A percentile compares a stretch with the other conserved stretches of the same genome.
Conservation (phyloP, 768 basidiomycete species). For the Favolaschia claudopus region DNA sequence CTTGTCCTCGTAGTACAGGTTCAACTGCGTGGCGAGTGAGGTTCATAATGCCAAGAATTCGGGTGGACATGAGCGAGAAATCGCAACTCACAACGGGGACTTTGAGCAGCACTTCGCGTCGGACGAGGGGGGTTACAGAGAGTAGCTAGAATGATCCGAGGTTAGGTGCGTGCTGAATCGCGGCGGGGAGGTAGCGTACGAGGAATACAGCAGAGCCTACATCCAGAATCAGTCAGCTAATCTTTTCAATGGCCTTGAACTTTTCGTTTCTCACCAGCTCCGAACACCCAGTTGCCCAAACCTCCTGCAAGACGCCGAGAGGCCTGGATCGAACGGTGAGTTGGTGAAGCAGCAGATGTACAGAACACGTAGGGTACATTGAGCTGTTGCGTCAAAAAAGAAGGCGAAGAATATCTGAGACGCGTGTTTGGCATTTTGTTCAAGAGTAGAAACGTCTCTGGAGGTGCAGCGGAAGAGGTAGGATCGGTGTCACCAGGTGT, state of each 20-base stretch:
- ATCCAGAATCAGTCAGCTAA: too few species aligned
- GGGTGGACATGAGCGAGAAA: background rate
- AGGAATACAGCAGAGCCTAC: conserved; percentile 74
- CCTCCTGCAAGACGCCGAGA: conserved; percentile 66
- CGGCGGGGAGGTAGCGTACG: conserved; percentile 51
- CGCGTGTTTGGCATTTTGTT: background rate
- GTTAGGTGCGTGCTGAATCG: conserved; percentile 2
- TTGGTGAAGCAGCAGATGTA: background rate
- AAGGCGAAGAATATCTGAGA: background rate
- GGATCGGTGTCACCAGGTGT: too few species aligned
- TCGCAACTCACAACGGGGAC: conserved; percentile 70
- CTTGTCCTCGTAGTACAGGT: conserved; percentile 78
- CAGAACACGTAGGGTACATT: background rate
- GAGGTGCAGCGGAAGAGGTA: background rate
- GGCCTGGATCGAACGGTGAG: conserved; percentile 42
- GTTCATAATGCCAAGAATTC: conserved; percentile 7
- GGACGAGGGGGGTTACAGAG: conserved; percentile 87
- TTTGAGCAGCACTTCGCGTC: conserved; percentile 75
- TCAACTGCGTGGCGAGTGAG: conserved; percentile 54
- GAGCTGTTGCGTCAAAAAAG: background rate
- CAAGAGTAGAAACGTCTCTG: background rate
- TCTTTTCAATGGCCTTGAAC: too few species aligned
- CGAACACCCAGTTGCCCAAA: conserved; percentile 75
- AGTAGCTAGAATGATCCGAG: conserved; percentile 57
- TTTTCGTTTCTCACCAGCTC: too few species aligned